These are phyloP conservation scores for Kwoniella shandongensis DNA, from an alignment of 768 basidiomycete species.

Conservation along the genomic window DNA sequence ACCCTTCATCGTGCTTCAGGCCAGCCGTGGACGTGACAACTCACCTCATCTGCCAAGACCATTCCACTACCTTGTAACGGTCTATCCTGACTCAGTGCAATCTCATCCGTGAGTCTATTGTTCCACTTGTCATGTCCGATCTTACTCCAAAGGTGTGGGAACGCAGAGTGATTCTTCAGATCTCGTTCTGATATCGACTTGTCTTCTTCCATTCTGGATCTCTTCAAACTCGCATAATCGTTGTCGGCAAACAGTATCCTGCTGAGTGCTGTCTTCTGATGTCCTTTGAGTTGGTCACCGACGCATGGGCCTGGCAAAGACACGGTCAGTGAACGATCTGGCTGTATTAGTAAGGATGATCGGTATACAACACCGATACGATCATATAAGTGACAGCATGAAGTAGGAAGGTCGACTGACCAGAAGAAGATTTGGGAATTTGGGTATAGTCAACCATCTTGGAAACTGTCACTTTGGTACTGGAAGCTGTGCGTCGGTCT, in stretches of 20 bases:
- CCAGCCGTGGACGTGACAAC: not conserved
- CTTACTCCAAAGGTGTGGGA: slow-evolving; percentile 6
- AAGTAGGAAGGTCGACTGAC: too few species aligned
- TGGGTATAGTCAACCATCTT: too few species aligned
- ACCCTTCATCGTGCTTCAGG: too few species aligned
- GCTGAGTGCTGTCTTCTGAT: slow-evolving; percentile 1
- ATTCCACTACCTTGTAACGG: slow-evolving; percentile 8
- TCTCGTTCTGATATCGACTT: not conserved
- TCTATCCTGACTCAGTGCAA: not conserved
- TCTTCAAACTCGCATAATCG: not conserved
- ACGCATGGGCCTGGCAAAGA: slow-evolving; percentile 5
- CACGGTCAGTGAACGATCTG: too few species aligned
- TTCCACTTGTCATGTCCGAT: slow-evolving; percentile 2
- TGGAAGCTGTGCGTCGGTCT: too few species aligned
- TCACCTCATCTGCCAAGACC: slow-evolving; percentile 11
- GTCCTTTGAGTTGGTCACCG: not conserved
- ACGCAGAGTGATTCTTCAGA: slow-evolving; percentile 7
- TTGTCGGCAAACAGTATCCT: slow-evolving; percentile 2
- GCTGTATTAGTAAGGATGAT: too few species aligned
- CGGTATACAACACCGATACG: too few species aligned
- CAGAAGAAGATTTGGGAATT: too few species aligned
- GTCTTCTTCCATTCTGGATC: not conserved
- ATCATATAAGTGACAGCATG: too few species aligned
- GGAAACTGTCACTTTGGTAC: too few species aligned
- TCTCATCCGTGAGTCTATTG: not conserved